Evolutionary conservation across 225 moss, liverwort and hornwort genomes (phyloP), one percentile per base, ranked within the genome.

Genomic region (Neckera pumila): DNA sequence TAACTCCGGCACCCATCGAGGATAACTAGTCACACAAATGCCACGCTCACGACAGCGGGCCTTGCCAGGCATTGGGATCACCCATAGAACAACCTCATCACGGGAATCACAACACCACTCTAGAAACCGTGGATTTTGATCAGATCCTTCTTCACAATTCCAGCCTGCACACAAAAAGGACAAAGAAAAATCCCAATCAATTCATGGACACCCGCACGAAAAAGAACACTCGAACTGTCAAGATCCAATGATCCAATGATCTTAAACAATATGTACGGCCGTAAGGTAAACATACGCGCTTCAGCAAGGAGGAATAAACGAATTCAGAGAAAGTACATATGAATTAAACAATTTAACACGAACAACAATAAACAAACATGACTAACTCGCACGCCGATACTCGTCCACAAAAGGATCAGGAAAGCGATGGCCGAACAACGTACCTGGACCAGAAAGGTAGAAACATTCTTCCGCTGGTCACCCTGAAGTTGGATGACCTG

Each of bases 121-220:
- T 89, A 98, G 89, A 98, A 98, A 59, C 98, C 98, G 93, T 96
- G 98, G 89, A 98, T 97, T 89, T 98, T 98, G 86, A 98, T 98
- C 83, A 98, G 92, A 92, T 98, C 98, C 70, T 97, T 98, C 85
- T 98, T 98, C 88, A 97, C 98, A 80, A 98, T 95, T 71, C 98
- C 98, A 83, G 98, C 90, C 87, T 87, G 85, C 85, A 82, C 51
- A 73, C 1, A 11, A 31, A 79, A 33, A 38, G 21, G 8, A 1
- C 0, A 38, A 59, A 36, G 5, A 11, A 0, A 12, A 40, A 61
- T 14, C 49, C 0, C 89, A 84, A 95, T 82, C 96, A 96, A 94
- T 5, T 16, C 58, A 28, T 1, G 0, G 0, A 27, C 7, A 58
- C 15, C 1, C 15, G 2, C 56, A 26, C 17, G 4, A 15, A 56